phyloP scores from a whole-genome alignment of 2,329 filamentous ascomycete genomes.

The Trichophyton equinum region DNA sequence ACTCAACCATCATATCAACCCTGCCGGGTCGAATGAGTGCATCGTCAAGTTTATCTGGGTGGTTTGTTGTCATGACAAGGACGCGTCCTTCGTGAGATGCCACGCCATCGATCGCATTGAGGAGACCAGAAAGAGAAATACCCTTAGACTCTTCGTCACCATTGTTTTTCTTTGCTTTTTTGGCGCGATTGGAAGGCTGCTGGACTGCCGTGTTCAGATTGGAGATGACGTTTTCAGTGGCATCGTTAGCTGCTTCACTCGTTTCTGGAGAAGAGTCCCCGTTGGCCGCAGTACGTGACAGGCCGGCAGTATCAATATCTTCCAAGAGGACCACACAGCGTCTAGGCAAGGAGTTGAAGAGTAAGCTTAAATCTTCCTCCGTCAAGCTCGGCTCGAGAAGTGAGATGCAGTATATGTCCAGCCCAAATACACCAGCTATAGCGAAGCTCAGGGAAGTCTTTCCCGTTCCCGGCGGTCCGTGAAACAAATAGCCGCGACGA shows the following conservation, averaged over 20 bases:
- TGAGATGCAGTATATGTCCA: constrained; percentile 56
- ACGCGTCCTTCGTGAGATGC: constrained; percentile 57
- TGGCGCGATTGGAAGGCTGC: neutral
- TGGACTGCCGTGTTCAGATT: neutral
- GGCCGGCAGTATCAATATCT: constrained; percentile 55
- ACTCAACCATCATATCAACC: constrained; percentile 42
- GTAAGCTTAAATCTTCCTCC: constrained; percentile 46
- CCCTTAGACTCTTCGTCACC: constrained; percentile 10
- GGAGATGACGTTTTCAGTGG: constrained; percentile 32
- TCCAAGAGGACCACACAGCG: constrained; percentile 56
- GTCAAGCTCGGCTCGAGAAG: constrained; percentile 48
- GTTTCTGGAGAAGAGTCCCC: neutral
- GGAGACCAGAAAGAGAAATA: constrained; percentile 54
- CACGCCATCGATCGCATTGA: constrained; percentile 61
- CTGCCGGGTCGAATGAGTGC: constrained; percentile 55
- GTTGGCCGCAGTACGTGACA: constrained; percentile 26
- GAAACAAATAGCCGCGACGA: constrained; percentile 78
- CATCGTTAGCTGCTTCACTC: neutral
- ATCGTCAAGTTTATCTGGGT: constrained; percentile 50
- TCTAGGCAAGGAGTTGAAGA: constrained; percentile 50
- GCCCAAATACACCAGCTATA: constrained; percentile 51
- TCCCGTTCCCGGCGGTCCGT: constrained; percentile 90
- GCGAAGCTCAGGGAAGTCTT: constrained; percentile 79
- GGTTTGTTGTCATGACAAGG: constrained; percentile 63
- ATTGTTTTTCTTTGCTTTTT: constrained; percentile 11